Percentiles rank a stretch among this genome's conserved stretches.
phyloP scores from a whole-genome alignment of 2,329 filamentous ascomycete genomes.

The Epichloe brachyelytri region DNA sequence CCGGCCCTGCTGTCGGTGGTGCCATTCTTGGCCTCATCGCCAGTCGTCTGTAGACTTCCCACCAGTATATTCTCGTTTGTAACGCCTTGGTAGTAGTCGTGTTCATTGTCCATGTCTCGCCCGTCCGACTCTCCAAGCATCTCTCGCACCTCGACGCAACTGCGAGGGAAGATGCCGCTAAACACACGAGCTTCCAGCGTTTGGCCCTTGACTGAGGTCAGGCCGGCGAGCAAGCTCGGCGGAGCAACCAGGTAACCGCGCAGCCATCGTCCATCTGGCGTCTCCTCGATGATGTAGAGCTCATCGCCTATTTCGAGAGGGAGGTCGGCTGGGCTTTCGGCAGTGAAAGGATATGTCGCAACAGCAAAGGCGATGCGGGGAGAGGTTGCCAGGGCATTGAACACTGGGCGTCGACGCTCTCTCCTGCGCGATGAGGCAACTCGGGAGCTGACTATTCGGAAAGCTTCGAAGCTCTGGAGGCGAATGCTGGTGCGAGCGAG shows the following conservation, averaged over 20 bases:
- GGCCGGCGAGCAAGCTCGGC: slow-evolving; percentile 78
- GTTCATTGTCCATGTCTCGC: slow-evolving; percentile 32
- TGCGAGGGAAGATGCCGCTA: slow-evolving; percentile 93
- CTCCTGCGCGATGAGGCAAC: slow-evolving; percentile 4
- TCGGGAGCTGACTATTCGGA: background rate
- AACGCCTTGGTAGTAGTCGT: slow-evolving; percentile 21
- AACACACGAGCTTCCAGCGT: slow-evolving; percentile 93
- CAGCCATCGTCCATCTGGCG: slow-evolving; percentile 82
- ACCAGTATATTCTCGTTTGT: slow-evolving; percentile 19
- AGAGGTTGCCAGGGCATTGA: slow-evolving; percentile 94
- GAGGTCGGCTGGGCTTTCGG: slow-evolving; percentile 76
- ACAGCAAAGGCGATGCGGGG: slow-evolving; percentile 94
- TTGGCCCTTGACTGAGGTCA: slow-evolving; percentile 84
- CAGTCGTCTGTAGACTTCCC: slow-evolving; percentile 19
- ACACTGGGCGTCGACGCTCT: slow-evolving; percentile 10
- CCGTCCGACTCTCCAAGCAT: slow-evolving; percentile 65
- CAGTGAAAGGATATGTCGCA: slow-evolving; percentile 86
- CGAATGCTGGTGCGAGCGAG: background rate
- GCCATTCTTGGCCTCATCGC: slow-evolving; percentile 43
- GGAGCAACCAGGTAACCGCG: slow-evolving; percentile 91
- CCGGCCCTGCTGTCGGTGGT: slow-evolving; percentile 29
- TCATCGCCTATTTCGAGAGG: slow-evolving; percentile 97
- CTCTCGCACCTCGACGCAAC: slow-evolving; percentile 89
- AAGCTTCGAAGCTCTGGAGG: background rate
- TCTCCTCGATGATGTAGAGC: slow-evolving; percentile 96